Percentiles rank a stretch among this genome's conserved stretches.
Evolutionary conservation across 2,329 filamentous ascomycete genomes (phyloP).

Genomic region (Scedosporium apiospermum): DNA sequence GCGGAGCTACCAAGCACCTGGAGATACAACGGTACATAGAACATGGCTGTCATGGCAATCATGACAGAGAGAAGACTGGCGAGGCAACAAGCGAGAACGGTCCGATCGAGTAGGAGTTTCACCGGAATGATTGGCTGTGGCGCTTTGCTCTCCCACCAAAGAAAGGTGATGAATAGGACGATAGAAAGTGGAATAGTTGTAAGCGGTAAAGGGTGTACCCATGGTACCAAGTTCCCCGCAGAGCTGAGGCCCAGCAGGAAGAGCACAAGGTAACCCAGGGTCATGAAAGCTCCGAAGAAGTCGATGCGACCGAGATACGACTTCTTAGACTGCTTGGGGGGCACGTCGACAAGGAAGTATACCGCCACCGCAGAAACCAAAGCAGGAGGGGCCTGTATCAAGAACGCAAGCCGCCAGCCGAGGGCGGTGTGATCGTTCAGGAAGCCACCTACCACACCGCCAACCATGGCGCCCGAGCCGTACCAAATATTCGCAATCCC

Average conservation of each 20-base stretch:
- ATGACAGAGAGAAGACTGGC: conserved; percentile 73
- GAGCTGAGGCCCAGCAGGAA: conserved; percentile 72
- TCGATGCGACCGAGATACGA: conserved; percentile 69
- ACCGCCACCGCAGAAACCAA: conserved; percentile 61
- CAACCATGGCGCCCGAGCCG: conserved; percentile 69
- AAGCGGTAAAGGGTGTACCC: conserved; percentile 70
- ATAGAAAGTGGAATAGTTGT: conserved; percentile 58
- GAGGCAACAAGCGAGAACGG: conserved; percentile 64
- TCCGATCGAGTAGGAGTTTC: conserved; percentile 60
- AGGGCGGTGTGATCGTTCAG: conserved; percentile 53
- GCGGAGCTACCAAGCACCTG: conserved; percentile 64
- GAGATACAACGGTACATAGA: conserved; percentile 77
- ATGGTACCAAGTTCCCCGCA: conserved; percentile 75
- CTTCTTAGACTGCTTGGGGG: conserved; percentile 61
- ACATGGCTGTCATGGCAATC: conserved; percentile 61
- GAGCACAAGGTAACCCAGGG: conserved; percentile 56
- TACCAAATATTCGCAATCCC: conserved; percentile 79
- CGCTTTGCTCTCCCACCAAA: conserved; percentile 62
- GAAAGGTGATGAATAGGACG: conserved; percentile 52
- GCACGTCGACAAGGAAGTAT: conserved; percentile 58
- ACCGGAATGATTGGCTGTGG: conserved; percentile 77
- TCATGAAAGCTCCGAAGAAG: conserved; percentile 64
- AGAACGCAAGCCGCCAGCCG: conserved; percentile 33
- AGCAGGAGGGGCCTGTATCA: conserved; percentile 55
- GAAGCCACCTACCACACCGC: conserved; percentile 73